Percentiles rank a stretch among this genome's conserved stretches.
phyloP scores from a whole-genome alignment of 2,329 filamentous ascomycete species.

The Dothiorella sarmentorum region DNA sequence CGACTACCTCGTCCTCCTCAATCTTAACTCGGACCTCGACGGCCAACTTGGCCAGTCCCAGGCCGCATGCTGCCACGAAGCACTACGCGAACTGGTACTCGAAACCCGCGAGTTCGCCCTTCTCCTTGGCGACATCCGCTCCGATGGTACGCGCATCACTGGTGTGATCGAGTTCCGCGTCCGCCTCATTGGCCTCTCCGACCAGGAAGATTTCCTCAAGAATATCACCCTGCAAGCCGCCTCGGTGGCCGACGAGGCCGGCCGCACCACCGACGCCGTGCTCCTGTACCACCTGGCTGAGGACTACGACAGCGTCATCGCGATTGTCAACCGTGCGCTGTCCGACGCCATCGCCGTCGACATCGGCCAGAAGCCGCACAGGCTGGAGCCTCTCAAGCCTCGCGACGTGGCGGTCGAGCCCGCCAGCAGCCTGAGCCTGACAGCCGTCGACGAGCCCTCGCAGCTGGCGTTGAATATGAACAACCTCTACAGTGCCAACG shows the following conservation, averaged over 20 bases:
- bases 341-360: conserved; percentile 87
- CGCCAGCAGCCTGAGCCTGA: conserved; percentile 60
- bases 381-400: conserved; percentile 76
- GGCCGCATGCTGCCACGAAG: conserved; percentile 81
- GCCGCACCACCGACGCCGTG: conserved; percentile 88
- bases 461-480: conserved; percentile 62
- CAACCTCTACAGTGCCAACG: conserved; percentile 58
- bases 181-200: conserved; percentile 72
- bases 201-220: conserved; percentile 80
- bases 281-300: conserved; percentile 90
- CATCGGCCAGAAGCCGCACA: conserved; percentile 75
- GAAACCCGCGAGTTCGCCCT: conserved; percentile 95
- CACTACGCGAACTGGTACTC: conserved; percentile 88
- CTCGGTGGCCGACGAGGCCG: conserved; percentile 88
- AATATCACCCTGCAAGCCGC: conserved; percentile 93
- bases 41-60: conserved; percentile 74
- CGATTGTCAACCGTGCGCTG: conserved; percentile 82
- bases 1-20: conserved; percentile 89
- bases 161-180: conserved; percentile 86
- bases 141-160: conserved; percentile 78
- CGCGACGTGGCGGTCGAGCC: conserved; percentile 41
- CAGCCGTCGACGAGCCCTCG: conserved; percentile 64
- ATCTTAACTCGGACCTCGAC: conserved; percentile 79
- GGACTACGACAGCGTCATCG: conserved; percentile 91
- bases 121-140: conserved; percentile 84